These are phyloP conservation scores for Lactifluus volemus DNA, from an alignment of 768 basidiomycete species.

Conservation along the genomic window DNA sequence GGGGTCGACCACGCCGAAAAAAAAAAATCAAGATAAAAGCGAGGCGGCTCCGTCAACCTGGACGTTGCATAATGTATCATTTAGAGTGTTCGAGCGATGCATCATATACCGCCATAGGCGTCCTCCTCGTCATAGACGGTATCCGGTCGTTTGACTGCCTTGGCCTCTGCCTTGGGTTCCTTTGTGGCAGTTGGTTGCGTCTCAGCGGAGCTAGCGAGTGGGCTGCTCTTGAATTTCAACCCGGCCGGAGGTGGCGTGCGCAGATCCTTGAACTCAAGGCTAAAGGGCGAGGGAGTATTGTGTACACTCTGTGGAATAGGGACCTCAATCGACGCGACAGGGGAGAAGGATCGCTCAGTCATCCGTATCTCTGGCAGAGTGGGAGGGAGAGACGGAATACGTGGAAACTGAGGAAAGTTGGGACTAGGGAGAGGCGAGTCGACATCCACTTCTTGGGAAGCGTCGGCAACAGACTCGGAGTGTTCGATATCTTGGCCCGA, in stretches of 20 bases:
- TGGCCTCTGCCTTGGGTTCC: slow-evolving; percentile 7
- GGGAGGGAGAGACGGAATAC: slow-evolving; percentile 44
- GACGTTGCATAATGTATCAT: background rate
- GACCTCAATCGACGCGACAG: slow-evolving; percentile 26
- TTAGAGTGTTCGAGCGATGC: background rate
- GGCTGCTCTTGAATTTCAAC: slow-evolving; percentile 17
- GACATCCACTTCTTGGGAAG: slow-evolving; percentile 10
- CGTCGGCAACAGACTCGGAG: background rate
- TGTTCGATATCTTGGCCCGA: slow-evolving; percentile 19
- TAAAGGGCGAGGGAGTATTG: slow-evolving; percentile 23
- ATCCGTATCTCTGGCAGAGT: slow-evolving; percentile 45
- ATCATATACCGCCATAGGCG: slow-evolving; percentile 61
- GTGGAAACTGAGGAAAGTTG: slow-evolving; percentile 28
- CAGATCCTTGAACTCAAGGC: slow-evolving; percentile 16
- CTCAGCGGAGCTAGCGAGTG: slow-evolving; percentile 7
- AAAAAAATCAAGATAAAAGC: background rate
- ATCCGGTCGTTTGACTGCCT: slow-evolving; percentile 33
- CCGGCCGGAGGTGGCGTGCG: slow-evolving; percentile 19
- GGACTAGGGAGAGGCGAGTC: slow-evolving; percentile 26
- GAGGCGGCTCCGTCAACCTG: slow-evolving; percentile 3
- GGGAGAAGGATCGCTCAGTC: slow-evolving; percentile 36
- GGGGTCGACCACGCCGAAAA: background rate
- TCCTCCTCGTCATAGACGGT: slow-evolving; percentile 59
- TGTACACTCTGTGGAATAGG: slow-evolving; percentile 19
- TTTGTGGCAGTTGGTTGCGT: background rate